phyloP scores from a whole-genome alignment of 257 asterid species.

The Cruciata laevipes region DNA sequence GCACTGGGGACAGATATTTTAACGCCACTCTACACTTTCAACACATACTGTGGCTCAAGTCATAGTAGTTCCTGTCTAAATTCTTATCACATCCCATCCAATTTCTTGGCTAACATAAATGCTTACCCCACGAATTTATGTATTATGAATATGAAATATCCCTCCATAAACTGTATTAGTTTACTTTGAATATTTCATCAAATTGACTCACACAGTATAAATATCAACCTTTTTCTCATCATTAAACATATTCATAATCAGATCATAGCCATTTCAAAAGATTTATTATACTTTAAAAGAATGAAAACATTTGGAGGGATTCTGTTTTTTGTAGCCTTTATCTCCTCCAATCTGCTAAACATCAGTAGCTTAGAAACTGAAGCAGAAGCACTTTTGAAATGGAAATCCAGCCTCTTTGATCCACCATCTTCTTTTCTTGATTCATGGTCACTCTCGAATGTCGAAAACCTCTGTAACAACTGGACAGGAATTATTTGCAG shows the following conservation, averaged over 20 bases:
- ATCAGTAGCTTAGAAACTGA: conserved; percentile 36
- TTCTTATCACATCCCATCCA: too few species aligned
- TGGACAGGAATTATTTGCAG: conserved; percentile 1
- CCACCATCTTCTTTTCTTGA: conserved; percentile 19
- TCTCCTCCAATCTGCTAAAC: conserved; percentile 22
- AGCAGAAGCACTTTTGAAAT: conserved; percentile 52
- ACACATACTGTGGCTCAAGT: not conserved
- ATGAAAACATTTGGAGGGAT: not conserved
- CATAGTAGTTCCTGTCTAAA: not conserved
- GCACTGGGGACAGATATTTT: not conserved
- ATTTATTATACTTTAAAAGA: too few species aligned
- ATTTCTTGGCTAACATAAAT: not conserved
- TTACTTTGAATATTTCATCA: too few species aligned
- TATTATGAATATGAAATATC: not conserved
- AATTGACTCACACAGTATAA: not conserved
- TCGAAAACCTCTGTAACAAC: not conserved
- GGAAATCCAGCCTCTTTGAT: conserved; percentile 40
- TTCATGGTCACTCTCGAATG: not conserved
- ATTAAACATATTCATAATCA: too few species aligned
- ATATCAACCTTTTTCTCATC: not conserved
- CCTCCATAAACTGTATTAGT: too few species aligned
- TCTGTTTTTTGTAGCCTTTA: conserved; percentile 22
- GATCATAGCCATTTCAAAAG: not conserved
- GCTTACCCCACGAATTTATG: not conserved
- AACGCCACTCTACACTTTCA: not conserved